These are phyloP conservation scores for Microstegium vimineum DNA, from an alignment of 176 grass and related monocot genomes.

Conservation along the genomic window DNA sequence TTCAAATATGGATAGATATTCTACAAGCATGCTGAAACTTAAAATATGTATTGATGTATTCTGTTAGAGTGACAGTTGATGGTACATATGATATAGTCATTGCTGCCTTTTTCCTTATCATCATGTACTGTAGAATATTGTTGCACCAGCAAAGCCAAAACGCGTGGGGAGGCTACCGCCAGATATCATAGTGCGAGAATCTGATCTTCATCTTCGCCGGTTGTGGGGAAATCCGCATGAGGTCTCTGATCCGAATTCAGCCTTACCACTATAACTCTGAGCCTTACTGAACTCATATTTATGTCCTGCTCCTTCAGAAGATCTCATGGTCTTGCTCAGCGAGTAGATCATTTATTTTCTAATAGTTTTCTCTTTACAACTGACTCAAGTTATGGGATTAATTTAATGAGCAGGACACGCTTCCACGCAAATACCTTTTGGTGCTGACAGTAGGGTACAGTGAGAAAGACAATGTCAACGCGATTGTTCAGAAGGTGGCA, in stretches of 20 bases:
- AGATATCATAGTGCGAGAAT: slow-evolving; percentile 20
- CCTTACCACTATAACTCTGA: background rate
- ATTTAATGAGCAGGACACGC: background rate
- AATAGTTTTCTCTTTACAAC: background rate
- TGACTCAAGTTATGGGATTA: background rate
- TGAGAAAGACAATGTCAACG: slow-evolving; percentile 24
- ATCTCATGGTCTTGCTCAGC: too few relatives aligned
- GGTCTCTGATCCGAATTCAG: background rate
- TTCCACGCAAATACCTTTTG: slow-evolving; percentile 18
- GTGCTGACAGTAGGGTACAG: background rate
- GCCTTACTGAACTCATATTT: background rate
- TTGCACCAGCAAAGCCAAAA: slow-evolving; percentile 3
- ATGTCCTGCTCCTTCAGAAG: too few relatives aligned
- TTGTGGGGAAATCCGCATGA: slow-evolving; percentile 52
- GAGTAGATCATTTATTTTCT: too few relatives aligned
- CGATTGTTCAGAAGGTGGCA: slow-evolving; percentile 3
- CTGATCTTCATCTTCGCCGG: slow-evolving; percentile 48
- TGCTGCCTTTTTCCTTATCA: background rate
- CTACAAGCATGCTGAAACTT: background rate
- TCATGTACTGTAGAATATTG: background rate
- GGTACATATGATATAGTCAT: background rate
- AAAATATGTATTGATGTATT: background rate
- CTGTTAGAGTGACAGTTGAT: background rate
- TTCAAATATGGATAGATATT: background rate
- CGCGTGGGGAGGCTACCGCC: slow-evolving; percentile 45